Base-by-base conservation (phyloP, 768 basidiomycete species). In the Hericium erinaceus region DNA sequence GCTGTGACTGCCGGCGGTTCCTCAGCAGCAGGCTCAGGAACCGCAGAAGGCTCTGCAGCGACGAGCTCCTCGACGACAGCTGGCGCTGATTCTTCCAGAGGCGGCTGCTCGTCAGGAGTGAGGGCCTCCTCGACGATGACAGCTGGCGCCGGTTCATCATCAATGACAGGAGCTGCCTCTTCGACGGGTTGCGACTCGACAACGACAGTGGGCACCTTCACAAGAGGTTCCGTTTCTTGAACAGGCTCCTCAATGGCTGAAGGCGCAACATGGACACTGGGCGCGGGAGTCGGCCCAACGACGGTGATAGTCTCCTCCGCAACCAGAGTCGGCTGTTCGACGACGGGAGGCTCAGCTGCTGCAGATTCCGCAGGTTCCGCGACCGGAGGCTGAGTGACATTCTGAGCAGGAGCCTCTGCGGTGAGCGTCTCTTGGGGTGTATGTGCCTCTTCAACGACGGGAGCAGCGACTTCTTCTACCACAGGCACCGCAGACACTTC, bases 321-420 rank as follows among this genome's bases (percentile, higher is more conserved):
- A 33, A 56, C 41, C 26, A 40, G 56, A 28, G 46, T 33, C 4
- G 59, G 68, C 39, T 63, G 60, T 22, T 56, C 46, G 39, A 52
- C 46, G 39, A 33, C 15, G 3, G 38, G 57, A 26, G 64, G 60
- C 44, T 55, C 59, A 39, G 57, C 48, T 4, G 55, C 63, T 48
- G 53, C 51, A 12, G 49, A 7, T 11, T n/a, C 48, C 48, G 49
- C 39, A 18, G 26, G 52, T 1, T 46, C 44, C 44, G 44, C 13
- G 22, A 22, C 16, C n/a, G 44, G n/a, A 46, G 12, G 44, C 44
- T 22, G 5, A 8, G 33, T 8, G 33, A 33, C 33, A 9, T 33
- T 8, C 33, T 8, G 33, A 33, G 33, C 33, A 33, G 33, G 33
- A 33, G 33, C 9, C 33, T 33, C 33, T 33, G 33, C 33, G 33